Percentiles rank a stretch among this genome's conserved stretches.
These are phyloP conservation scores for Haplosporangium gracile DNA, from an alignment of 192 early-diverging fungal genomes.

Conservation along the genomic window DNA sequence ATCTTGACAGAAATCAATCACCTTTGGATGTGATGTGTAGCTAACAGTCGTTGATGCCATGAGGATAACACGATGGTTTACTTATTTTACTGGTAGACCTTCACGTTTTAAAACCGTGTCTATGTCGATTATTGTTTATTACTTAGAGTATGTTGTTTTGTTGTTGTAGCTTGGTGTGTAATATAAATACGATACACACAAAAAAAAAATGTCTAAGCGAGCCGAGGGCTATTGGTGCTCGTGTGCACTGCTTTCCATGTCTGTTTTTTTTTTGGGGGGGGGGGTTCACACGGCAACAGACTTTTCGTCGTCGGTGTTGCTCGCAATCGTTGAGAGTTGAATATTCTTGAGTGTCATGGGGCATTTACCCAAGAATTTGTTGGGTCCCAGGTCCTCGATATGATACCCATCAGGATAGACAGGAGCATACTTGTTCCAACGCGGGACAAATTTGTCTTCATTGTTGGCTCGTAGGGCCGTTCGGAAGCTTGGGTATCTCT, in stretches of 20 bases:
- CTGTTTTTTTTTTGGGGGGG: background rate
- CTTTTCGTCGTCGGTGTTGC: too few species aligned
- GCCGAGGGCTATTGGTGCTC: background rate
- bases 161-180: background rate
- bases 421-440: slow-evolving; percentile 39
- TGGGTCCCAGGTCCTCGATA: slow-evolving; percentile 50
- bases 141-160: background rate
- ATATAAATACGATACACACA: background rate
- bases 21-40: background rate
- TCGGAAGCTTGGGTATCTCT: slow-evolving; percentile 13
- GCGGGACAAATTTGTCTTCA: slow-evolving; percentile 36
- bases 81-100: too few species aligned
- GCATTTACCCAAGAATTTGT: slow-evolving; percentile 38
- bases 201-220: background rate
- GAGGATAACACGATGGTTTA: too few species aligned
- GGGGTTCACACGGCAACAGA: too few species aligned
- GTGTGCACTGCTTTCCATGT: background rate
- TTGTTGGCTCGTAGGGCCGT: slow-evolving; percentile 33
- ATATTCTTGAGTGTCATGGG: slow-evolving; percentile 5
- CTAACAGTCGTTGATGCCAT: too few species aligned
- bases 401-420: slow-evolving; percentile 45
- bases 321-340: too few species aligned
- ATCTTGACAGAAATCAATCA: background rate
- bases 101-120: too few species aligned
- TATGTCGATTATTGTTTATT: background rate